phyloP scores from a whole-genome alignment of 768 basidiomycete genomes.

The Mycena metata region DNA sequence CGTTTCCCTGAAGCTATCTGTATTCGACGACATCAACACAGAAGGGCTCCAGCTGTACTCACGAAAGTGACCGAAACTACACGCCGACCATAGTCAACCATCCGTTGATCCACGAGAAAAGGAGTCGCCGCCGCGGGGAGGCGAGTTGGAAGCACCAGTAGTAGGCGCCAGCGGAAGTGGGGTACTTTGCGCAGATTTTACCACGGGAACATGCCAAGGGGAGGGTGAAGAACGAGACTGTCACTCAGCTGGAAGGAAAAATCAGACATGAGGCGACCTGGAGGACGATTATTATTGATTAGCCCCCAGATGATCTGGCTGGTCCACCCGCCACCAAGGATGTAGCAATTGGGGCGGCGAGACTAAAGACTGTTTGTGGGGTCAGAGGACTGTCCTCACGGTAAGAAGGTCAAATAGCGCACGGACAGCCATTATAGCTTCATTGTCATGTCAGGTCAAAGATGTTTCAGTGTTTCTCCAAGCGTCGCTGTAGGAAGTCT shows the following conservation, averaged over 20 bases:
- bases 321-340: conserved; percentile 69
- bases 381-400: no score
- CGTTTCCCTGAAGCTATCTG: conserved; percentile 54
- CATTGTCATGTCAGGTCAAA: neutral
- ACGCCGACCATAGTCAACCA: conserved; percentile 79
- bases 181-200: conserved; percentile 72
- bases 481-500: conserved; percentile 57
- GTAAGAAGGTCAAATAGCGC: no score
- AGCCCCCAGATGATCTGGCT: conserved; percentile 73
- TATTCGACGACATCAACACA: neutral
- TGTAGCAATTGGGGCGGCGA: conserved; percentile 70
- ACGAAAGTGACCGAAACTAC: conserved; percentile 80
- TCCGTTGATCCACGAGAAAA: conserved; percentile 76
- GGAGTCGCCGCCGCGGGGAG: conserved; percentile 62
- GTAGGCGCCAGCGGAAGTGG: conserved; percentile 72
- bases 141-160: conserved; percentile 78
- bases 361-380: conserved; percentile 69
- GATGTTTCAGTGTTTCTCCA: conserved; percentile 39
- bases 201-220: conserved; percentile 67
- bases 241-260: conserved; percentile 57
- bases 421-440: conserved; percentile 76
- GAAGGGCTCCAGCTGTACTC: conserved; percentile 25
- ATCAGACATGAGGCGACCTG: neutral
- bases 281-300: neutral
- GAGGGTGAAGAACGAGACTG: conserved; percentile 63